A percentile compares a stretch with the other conserved stretches of the same genome.
These are phyloP conservation scores for Nakazawaea ishiwadae DNA, from an alignment of 805 yeast species.

Conservation along the genomic window DNA sequence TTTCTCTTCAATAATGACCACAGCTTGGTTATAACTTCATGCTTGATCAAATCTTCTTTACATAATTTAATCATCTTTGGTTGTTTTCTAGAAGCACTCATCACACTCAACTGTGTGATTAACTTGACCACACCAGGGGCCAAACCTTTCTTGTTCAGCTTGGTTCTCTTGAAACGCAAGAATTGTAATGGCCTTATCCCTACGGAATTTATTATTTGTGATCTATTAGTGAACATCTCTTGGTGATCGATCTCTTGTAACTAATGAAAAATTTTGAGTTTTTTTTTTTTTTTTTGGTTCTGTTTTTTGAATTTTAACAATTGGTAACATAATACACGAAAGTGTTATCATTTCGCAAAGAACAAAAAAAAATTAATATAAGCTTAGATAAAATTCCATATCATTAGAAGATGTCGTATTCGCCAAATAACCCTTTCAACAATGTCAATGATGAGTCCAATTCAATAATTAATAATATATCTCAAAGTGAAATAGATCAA, in stretches of 20 bases:
- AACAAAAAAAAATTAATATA: background rate
- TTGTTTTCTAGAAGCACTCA: constrained; percentile 83
- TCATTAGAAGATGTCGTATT: too few relatives aligned
- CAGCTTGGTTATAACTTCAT: constrained; percentile 74
- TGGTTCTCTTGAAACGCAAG: constrained; percentile 48
- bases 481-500: too few relatives aligned
- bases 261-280: background rate
- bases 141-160: constrained; percentile 27
- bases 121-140: constrained; percentile 28
- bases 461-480: too few relatives aligned
- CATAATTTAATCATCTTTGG: constrained; percentile 75
- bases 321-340: too few relatives aligned
- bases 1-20: constrained; percentile 66
- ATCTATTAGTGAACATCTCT: constrained; percentile 1
- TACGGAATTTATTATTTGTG: background rate
- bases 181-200: constrained; percentile 17
- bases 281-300: background rate
- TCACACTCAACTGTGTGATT: constrained; percentile 62
- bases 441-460: background rate
- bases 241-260: background rate
- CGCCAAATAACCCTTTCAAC: background rate
- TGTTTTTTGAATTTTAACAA: background rate
- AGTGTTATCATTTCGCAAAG: too few relatives aligned
- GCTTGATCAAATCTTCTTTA: constrained; percentile 81
- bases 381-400: background rate